A percentile compares a stretch with the other conserved stretches of the same genome.
These are phyloP conservation scores for Huiozyma sinensis DNA, from an alignment of 805 yeast species.

Conservation along the genomic window DNA sequence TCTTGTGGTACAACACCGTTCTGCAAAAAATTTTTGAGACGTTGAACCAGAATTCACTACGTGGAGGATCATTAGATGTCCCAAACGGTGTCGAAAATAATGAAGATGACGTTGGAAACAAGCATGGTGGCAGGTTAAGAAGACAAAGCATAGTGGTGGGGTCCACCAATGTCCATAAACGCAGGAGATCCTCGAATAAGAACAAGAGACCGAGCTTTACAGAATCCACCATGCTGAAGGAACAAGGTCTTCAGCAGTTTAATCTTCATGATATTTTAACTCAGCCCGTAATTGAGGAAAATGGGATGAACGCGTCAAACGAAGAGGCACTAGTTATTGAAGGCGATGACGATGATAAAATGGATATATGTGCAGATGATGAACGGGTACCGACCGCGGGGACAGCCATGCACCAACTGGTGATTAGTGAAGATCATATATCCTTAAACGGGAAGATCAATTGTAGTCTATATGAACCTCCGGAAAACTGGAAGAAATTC, in stretches of 20 bases:
- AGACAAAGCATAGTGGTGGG: not conserved
- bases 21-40: constrained; percentile 3
- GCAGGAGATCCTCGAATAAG: constrained; percentile 22
- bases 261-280: constrained; percentile 25
- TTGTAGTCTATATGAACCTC: constrained; percentile 18
- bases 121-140: not conserved
- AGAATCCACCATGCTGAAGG: constrained; percentile 25
- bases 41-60: not conserved
- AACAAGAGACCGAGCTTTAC: constrained; percentile 23
- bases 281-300: constrained; percentile 17
- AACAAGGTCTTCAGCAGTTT: constrained; percentile 26
- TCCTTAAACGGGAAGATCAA: constrained; percentile 10
- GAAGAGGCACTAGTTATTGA: constrained; percentile 2
- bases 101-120: not conserved
- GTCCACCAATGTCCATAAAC: constrained; percentile 6
- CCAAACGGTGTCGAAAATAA: too few species aligned
- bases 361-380: constrained; percentile 4
- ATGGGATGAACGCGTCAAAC: constrained; percentile 2
- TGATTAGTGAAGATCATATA: constrained; percentile 24
- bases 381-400: not conserved
- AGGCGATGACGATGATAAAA: constrained; percentile 3
- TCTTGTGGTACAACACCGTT: constrained; percentile 20
- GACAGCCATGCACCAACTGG: constrained; percentile 7
- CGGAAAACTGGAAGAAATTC: constrained; percentile 16
- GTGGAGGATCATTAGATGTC: not conserved